phyloP scores from a whole-genome alignment of 192 early-diverging fungal genomes.

The Rhizophlyctis rosea region DNA sequence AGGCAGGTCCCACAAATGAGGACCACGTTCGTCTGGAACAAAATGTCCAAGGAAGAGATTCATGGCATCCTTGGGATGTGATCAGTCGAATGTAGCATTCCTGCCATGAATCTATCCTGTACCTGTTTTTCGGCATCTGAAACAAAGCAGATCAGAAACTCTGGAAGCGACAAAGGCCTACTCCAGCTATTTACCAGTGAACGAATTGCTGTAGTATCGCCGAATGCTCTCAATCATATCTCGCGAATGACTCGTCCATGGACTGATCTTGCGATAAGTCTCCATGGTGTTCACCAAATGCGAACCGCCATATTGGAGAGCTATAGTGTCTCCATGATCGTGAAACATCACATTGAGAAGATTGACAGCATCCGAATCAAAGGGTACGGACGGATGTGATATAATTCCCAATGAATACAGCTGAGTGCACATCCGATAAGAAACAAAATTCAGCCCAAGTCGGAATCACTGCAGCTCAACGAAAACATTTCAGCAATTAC shows the following conservation, averaged over 20 bases:
- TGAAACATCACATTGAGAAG: conserved; percentile 97
- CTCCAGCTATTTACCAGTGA: conserved; percentile 42
- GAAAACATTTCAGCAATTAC: conserved; percentile 67
- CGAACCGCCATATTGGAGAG: conserved; percentile 86
- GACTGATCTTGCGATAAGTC: conserved; percentile 91
- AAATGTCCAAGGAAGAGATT: conserved; percentile 75
- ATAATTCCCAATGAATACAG: conserved; percentile 87
- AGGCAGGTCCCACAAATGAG: conserved; percentile 72
- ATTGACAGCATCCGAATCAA: conserved; percentile 91
- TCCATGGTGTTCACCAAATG: conserved; percentile 98
- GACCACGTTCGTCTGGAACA: conserved; percentile 19
- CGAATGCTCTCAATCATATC: conserved; percentile 94
- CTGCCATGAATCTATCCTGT: too few relatives aligned
- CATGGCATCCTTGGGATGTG: conserved; percentile 64
- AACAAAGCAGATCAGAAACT: conserved; percentile 3
- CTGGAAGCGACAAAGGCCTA: neutral
- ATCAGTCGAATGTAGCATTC: too few relatives aligned
- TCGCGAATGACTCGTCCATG: conserved; percentile 90
- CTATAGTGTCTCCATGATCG: conserved; percentile 94
- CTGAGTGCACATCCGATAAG: conserved; percentile 39
- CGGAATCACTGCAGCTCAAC: conserved; percentile 51
- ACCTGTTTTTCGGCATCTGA: conserved; percentile 90
- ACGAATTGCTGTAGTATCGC: conserved; percentile 91
- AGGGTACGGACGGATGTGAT: conserved; percentile 69
- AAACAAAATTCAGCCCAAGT: neutral